phyloP scores from a whole-genome alignment of 164 flowering plant genomes.

The Brasenia schreberi region DNA sequence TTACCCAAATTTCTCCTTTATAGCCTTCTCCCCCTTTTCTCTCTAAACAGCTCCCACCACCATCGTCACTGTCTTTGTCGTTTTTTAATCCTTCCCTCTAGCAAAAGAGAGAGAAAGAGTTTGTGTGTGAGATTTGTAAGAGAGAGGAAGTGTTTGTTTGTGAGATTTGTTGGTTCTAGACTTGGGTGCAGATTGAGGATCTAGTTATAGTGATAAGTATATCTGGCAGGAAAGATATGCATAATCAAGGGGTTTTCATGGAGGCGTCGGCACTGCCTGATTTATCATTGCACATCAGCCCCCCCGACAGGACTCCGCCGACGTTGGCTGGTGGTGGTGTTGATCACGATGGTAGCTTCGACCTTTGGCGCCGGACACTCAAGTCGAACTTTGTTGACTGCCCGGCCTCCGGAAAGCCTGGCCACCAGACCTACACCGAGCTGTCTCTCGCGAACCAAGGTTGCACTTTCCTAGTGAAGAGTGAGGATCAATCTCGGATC shows the following conservation, averaged over 20 bases:
- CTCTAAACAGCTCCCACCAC: neutral
- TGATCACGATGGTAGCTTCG: constrained; percentile 9
- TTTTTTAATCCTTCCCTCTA: constrained; percentile 8
- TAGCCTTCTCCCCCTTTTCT: constrained; percentile 1
- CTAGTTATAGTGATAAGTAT: neutral
- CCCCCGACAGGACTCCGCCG: constrained; percentile 20
- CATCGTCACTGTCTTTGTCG: neutral
- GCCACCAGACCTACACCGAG: constrained; percentile 15
- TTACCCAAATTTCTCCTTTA: neutral
- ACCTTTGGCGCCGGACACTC: constrained; percentile 9
- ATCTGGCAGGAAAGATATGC: constrained; percentile 12
- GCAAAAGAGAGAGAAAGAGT: constrained; percentile 5
- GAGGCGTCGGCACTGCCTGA: constrained; percentile 32
- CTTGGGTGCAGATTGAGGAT: neutral
- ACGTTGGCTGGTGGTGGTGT: neutral
- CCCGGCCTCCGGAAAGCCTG: neutral
- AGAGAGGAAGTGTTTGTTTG: neutral
- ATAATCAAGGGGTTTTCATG: constrained; percentile 28
- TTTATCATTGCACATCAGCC: constrained; percentile 63
- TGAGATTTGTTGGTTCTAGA: too few relatives aligned
- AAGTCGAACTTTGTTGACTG: constrained; percentile 5
- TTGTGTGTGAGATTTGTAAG: constrained; percentile 20
- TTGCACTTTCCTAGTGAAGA: constrained; percentile 7
- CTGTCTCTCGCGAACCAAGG: constrained; percentile 34
- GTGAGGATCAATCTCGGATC: neutral